A percentile compares a stretch with the other conserved stretches of the same genome.
Conservation (phyloP, 192 early-diverging fungal genomes). For the Irineochytrium annulatum region DNA sequence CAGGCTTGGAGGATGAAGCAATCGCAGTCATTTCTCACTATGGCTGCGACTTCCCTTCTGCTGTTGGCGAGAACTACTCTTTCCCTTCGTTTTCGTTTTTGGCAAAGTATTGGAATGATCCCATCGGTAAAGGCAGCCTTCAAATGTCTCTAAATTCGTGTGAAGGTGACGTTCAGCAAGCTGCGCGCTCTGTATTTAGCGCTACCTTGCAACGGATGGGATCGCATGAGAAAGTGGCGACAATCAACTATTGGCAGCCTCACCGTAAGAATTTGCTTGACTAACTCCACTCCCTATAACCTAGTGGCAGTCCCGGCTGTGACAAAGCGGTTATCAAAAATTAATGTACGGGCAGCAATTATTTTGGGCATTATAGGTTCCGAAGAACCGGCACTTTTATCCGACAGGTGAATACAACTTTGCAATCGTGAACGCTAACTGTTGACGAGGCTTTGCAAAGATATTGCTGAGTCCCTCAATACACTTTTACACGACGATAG, state of each 20-base stretch:
- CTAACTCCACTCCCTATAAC: not conserved
- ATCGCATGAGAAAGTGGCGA: conserved; percentile 38
- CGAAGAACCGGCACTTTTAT: conserved; percentile 47
- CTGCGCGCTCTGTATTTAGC: conserved; percentile 56
- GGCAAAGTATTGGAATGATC: conserved; percentile 82
- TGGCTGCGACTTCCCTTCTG: conserved; percentile 41
- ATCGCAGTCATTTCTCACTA: conserved; percentile 45
- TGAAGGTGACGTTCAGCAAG: conserved; percentile 62
- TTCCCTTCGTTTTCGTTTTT: conserved; percentile 67
- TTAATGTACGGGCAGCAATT: conserved; percentile 55
- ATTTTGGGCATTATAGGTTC: conserved; percentile 74
- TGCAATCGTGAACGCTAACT: conserved; percentile 8
- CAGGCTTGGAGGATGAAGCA: conserved; percentile 44
- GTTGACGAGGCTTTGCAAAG: conserved; percentile 41
- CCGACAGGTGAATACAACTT: conserved; percentile 9
- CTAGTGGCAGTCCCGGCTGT: conserved; percentile 46
- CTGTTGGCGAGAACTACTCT: conserved; percentile 46
- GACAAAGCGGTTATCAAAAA: conserved; percentile 46
- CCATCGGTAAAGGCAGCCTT: conserved; percentile 45
- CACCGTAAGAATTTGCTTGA: conserved; percentile 48
- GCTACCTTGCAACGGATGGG: conserved; percentile 48
- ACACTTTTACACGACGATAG: conserved; percentile 58
- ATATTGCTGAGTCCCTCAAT: conserved; percentile 65
- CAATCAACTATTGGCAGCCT: conserved; percentile 66
- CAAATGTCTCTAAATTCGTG: not conserved